A percentile compares a stretch with the other conserved stretches of the same genome.
phyloP scores from a whole-genome alignment of 257 asterid genomes.

The Jasminum sambac region DNA sequence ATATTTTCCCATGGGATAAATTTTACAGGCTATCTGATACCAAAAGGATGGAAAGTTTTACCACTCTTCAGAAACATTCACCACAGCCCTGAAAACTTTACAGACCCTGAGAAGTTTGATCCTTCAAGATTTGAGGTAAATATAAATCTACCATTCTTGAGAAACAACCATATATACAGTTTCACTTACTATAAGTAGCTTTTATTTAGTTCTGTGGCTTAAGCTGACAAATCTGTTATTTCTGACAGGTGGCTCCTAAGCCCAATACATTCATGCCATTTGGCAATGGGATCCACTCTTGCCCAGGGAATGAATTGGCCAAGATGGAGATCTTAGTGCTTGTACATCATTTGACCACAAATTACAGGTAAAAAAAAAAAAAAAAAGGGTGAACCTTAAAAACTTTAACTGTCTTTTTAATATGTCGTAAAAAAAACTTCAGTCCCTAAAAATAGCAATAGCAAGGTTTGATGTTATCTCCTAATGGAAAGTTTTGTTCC shows the following conservation, averaged over 20 bases:
- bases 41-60: conserved; percentile 96
- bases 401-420: background rate
- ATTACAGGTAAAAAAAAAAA: conserved; percentile 69
- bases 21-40: conserved; percentile 69
- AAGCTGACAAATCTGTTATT: background rate
- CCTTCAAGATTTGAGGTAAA: conserved; percentile 98
- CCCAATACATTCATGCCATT: conserved; percentile 97
- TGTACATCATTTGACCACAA: conserved; percentile 89
- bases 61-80: conserved; percentile 93
- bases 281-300: conserved; percentile 90
- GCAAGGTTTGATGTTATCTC: conserved; percentile 21
- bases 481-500: conserved; percentile 26
- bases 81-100: conserved; percentile 80
- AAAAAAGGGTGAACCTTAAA: background rate
- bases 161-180: too few species aligned
- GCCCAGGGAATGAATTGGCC: conserved; percentile 95
- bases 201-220: conserved; percentile 13
- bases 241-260: conserved; percentile 63
- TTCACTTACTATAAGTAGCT: too few species aligned
- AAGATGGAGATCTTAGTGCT: conserved; percentile 86
- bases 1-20: background rate
- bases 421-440: conserved; percentile 1
- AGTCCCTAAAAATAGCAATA: conserved; percentile 41
- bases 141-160: conserved; percentile 1
- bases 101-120: conserved; percentile 93